Conservation (phyloP, 1,139 yeast genomes). For the Yamadazyma sp. region DNA sequence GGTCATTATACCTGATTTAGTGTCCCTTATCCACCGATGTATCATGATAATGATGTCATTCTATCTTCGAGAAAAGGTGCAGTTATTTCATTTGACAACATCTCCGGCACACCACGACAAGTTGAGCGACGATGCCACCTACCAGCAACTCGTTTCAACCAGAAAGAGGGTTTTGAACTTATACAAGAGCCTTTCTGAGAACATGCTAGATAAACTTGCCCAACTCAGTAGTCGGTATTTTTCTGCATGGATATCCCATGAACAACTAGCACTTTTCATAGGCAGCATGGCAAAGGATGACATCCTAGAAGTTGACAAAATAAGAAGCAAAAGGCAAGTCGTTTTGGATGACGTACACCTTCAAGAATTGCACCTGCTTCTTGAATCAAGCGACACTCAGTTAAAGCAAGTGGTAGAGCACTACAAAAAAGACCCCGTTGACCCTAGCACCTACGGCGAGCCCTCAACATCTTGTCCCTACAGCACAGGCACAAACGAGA, state of each 20-base stretch:
- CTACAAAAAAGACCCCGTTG: not conserved
- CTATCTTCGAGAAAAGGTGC: constrained; percentile 6
- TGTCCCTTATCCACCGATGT: not conserved
- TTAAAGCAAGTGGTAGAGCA: too few species aligned
- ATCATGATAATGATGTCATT: constrained; percentile 6
- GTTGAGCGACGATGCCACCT: not conserved
- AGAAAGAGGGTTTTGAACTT: not conserved
- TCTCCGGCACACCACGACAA: too few species aligned
- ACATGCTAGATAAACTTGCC: constrained; percentile 24
- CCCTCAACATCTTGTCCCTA: not conserved
- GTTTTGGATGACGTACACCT: constrained; percentile 1
- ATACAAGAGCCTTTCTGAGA: constrained; percentile 18
- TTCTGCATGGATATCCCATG: constrained; percentile 43
- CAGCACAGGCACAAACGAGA: constrained; percentile 2
- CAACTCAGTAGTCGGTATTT: constrained; percentile 37
- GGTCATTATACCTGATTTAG: constrained; percentile 24
- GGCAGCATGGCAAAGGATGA: constrained; percentile 23
- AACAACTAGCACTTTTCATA: constrained; percentile 27
- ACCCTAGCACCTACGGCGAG: not conserved
- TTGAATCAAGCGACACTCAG: not conserved
- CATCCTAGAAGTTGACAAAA: constrained; percentile 17
- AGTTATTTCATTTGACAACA: not conserved
- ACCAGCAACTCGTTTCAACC: not conserved
- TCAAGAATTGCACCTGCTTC: not conserved
- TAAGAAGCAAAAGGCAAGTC: constrained; percentile 3